Evolutionary conservation across 148 eudicot genomes (phyloP).

Genomic region (Rhododendron simsii): DNA sequence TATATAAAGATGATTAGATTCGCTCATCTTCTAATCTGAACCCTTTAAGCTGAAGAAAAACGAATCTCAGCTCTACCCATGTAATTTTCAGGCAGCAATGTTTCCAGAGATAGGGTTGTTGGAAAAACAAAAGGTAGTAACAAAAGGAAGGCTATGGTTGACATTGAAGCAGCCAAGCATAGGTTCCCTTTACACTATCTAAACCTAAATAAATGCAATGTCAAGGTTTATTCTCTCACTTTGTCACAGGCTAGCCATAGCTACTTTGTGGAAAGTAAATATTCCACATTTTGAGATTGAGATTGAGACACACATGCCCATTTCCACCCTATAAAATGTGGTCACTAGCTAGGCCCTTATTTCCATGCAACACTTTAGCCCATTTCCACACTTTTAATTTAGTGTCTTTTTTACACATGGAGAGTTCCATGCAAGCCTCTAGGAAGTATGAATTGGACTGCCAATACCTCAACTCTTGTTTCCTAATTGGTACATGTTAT

Average conservation of each 20-base stretch:
- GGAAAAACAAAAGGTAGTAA: not conserved
- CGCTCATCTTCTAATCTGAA: not conserved
- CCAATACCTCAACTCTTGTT: slow-evolving; percentile 8
- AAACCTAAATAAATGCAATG: not conserved
- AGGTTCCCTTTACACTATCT: not conserved
- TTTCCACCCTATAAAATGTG: slow-evolving; percentile 6
- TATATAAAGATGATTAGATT: not conserved
- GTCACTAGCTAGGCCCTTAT: not conserved
- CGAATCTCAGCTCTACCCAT: too few relatives aligned
- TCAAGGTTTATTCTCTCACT: not conserved
- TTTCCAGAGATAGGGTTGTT: not conserved
- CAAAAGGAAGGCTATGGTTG: not conserved
- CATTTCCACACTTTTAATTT: not conserved
- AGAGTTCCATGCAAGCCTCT: not conserved
- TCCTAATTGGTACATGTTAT: not conserved
- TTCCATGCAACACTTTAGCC: not conserved
- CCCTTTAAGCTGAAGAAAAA: not conserved
- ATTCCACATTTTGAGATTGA: slow-evolving; percentile 5
- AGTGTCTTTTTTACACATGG: not conserved
- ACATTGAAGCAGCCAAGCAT: not conserved
- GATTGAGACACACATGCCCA: not conserved
- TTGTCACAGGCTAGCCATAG: not conserved
- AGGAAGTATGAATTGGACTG: slow-evolving; percentile 9
- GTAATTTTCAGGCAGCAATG: not conserved
- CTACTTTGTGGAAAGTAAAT: not conserved